phyloP scores from a whole-genome alignment of 805 yeast genomes.

The Cyberlindnera maritima region DNA sequence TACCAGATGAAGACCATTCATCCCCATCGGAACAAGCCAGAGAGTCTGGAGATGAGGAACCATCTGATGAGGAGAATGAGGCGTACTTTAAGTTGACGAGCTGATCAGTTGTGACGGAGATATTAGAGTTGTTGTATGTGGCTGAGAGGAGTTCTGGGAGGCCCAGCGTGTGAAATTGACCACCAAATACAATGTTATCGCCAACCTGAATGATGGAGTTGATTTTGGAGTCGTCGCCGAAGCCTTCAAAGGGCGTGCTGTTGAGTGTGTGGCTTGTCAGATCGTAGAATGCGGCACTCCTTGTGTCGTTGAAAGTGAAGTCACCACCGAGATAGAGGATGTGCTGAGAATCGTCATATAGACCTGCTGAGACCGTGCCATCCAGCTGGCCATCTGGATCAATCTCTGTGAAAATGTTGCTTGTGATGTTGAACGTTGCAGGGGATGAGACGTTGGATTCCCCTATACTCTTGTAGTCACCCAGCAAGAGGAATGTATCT shows the following conservation, averaged over 20 bases:
- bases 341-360: constrained; percentile 44
- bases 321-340: constrained; percentile 80
- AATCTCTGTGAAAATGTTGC: constrained; percentile 25
- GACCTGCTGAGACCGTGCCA: constrained; percentile 44
- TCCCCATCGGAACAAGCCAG: constrained; percentile 52
- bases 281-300: constrained; percentile 68
- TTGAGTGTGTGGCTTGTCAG: constrained; percentile 37
- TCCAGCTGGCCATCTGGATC: constrained; percentile 22
- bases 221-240: constrained; percentile 55
- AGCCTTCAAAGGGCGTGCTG: constrained; percentile 72
- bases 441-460: constrained; percentile 30
- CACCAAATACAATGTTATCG: constrained; percentile 72
- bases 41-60: constrained; percentile 26
- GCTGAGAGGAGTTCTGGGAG: constrained; percentile 25
- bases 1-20: constrained; percentile 52
- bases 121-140: constrained; percentile 38
- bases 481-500: constrained; percentile 35
- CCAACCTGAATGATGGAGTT: constrained; percentile 58
- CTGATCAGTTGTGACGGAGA: constrained; percentile 54
- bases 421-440: constrained; percentile 32
- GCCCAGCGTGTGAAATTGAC: constrained; percentile 53
- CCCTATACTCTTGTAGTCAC: constrained; percentile 22
- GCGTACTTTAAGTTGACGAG: constrained; percentile 58
- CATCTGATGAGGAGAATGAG: constrained; percentile 43
- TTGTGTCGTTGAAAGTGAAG: constrained; percentile 49